Evolutionary conservation across 148 eudicot species (phyloP).

Genomic region (Suaeda aralocaspica): DNA sequence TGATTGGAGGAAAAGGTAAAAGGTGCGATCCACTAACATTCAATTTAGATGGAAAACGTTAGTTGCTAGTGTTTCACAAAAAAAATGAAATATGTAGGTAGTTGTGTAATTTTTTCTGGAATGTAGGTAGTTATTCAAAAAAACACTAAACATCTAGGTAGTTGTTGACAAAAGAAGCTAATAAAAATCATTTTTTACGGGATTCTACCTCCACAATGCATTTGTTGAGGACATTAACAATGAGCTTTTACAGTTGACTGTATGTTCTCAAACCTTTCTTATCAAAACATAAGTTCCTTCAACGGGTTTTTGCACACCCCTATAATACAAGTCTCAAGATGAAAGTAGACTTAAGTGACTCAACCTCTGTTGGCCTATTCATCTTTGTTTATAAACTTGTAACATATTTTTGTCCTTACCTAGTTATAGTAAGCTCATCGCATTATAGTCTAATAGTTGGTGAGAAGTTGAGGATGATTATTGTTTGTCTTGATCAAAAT

Average conservation of each 20-base stretch:
- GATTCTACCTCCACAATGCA: background rate
- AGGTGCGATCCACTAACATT: too few species aligned
- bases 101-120: too few species aligned
- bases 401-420: background rate
- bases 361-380: background rate
- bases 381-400: background rate
- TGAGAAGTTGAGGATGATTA: background rate
- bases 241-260: background rate
- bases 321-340: background rate
- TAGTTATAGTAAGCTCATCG: background rate
- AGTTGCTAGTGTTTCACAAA: too few species aligned
- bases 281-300: background rate
- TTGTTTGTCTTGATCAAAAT: background rate
- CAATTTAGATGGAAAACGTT: too few species aligned
- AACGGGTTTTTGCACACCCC: background rate
- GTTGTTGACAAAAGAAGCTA: too few species aligned
- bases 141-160: too few species aligned
- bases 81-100: too few species aligned
- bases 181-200: too few species aligned
- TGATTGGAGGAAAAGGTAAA: too few species aligned
- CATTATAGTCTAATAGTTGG: background rate
- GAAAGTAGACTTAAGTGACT: background rate
- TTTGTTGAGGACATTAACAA: background rate
- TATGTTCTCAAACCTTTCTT: background rate
- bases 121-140: too few species aligned